Base-by-base conservation (phyloP, 768 basidiomycete species). In the Russula sp. region DNA sequence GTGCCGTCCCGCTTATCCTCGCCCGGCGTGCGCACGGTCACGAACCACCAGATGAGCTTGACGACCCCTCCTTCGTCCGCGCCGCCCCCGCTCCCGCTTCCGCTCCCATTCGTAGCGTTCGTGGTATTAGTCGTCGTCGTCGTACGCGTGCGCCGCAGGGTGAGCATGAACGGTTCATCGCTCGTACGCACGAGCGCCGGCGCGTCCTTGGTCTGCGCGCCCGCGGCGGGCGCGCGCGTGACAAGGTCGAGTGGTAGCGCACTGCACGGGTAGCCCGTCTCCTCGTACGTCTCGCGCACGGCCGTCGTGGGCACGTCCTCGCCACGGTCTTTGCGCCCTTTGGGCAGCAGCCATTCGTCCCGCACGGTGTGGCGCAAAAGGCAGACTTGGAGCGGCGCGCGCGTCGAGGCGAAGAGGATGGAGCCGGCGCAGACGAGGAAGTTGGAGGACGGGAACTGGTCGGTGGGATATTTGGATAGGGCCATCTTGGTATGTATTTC, bases 231-330 rank as follows among this genome's bases (percentile, higher is more conserved):
- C 5, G 84, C 84, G n/a, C 81, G 78, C 16, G 83, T 86, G 50
- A 72, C 69, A 75, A 86, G 78, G 49, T 72, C 74, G 50, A 76
- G 71, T 1, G 81, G 79, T 64, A 83, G 76, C 41, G 82, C 70
- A 22, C 70, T 67, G 69, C 85, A 85, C 5, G 71, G 71, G 65
- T 81, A 86, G 6, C 84, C 84, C 0, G 84, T 86, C 73, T 86
- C 84, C 67, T 84, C 86, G 68, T 76, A 83, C 0, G 84, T 83
- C 71, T 87, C 85, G 18, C 86, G 76, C 6, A 83, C 63, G 0
- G 85, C 84, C 2, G 84, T 75, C 1, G 59, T 65, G 58, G 81
- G 78, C 18, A 83, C 72, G 6, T 74, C 71, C 70, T 86, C 85
- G 1, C 79, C 79, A 22, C 74, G 69, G 68, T 86, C 83, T 67